A percentile compares a stretch with the other conserved stretches of the same genome.
Conservation (phyloP, 441 rosid species). For the Gossypium schwendimanii region DNA sequence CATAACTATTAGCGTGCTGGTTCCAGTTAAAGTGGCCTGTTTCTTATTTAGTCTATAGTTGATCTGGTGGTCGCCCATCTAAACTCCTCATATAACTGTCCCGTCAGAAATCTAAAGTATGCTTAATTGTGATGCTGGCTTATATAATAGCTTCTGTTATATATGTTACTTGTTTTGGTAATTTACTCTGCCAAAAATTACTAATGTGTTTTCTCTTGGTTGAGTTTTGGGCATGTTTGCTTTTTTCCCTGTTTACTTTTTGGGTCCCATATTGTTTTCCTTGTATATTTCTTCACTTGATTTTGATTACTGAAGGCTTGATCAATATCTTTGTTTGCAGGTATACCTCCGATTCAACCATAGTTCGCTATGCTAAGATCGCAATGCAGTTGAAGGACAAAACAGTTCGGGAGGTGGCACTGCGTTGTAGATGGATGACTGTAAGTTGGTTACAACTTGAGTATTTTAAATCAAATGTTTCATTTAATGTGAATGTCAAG, state of each 20-base stretch:
- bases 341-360: constrained; percentile 39
- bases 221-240: not conserved
- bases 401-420: constrained; percentile 58
- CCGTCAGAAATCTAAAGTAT: not conserved
- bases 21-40: not conserved
- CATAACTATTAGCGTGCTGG: not conserved
- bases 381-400: constrained; percentile 48
- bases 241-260: not conserved
- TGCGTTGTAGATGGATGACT: constrained; percentile 60
- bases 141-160: not conserved
- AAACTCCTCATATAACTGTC: not conserved
- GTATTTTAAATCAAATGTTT: not conserved
- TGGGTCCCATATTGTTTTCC: not conserved
- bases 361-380: constrained; percentile 55
- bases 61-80: not conserved
- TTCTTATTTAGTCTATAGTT: not conserved
- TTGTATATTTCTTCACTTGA: not conserved
- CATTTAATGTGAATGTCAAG: not conserved
- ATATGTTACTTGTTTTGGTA: not conserved
- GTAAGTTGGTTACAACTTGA: constrained; percentile 30
- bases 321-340: constrained; percentile 22
- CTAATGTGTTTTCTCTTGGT: not conserved
- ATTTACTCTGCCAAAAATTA: not conserved
- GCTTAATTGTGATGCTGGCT: not conserved
- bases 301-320: not conserved